These are phyloP conservation scores for Simplicillium sp. DNA, from an alignment of 2,329 filamentous ascomycete species.

Conservation along the genomic window DNA sequence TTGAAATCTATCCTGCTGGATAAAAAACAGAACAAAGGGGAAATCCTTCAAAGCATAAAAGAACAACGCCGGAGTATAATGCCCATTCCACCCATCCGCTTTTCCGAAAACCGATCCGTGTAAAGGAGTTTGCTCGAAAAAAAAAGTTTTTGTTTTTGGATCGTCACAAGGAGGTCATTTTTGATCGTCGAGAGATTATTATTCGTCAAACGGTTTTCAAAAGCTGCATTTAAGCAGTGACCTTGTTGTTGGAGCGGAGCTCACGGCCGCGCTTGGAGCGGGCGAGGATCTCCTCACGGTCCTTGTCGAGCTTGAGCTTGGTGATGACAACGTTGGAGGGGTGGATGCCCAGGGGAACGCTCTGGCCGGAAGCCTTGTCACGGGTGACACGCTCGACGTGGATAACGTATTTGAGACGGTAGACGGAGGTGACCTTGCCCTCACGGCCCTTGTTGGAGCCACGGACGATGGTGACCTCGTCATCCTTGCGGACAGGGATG, in stretches of 20 bases:
- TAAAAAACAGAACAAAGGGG: not conserved
- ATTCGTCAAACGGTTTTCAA: slow-evolving; percentile 3
- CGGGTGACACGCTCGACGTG: slow-evolving; percentile 95
- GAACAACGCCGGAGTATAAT: slow-evolving; percentile 29
- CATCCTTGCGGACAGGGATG: slow-evolving; percentile 96
- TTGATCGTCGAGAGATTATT: slow-evolving; percentile 10
- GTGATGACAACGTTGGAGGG: slow-evolving; percentile 96
- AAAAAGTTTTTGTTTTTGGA: slow-evolving; percentile 4
- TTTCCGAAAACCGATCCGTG: slow-evolving; percentile 9
- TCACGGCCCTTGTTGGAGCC: slow-evolving; percentile 95
- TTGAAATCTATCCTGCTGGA: slow-evolving; percentile 27
- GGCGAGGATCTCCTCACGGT: slow-evolving; percentile 81
- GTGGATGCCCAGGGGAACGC: slow-evolving; percentile 87
- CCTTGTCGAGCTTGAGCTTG: slow-evolving; percentile 98
- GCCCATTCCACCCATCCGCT: slow-evolving; percentile 18
- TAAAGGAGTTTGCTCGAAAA: not conserved
- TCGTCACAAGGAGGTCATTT: slow-evolving; percentile 13
- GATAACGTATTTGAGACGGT: slow-evolving; percentile 96
- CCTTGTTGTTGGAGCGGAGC: slow-evolving; percentile 62
- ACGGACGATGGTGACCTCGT: slow-evolving; percentile 88
- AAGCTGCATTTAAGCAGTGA: slow-evolving; percentile 37
- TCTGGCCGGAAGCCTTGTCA: slow-evolving; percentile 96
- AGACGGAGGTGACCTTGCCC: slow-evolving; percentile 96
- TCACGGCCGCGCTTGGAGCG: slow-evolving; percentile 75
- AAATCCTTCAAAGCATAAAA: slow-evolving; percentile 10